Evolutionary conservation across 2,329 filamentous ascomycete genomes (phyloP), one percentile per base, ranked within the genome.

Genomic region (Lachnellula hyalina): DNA sequence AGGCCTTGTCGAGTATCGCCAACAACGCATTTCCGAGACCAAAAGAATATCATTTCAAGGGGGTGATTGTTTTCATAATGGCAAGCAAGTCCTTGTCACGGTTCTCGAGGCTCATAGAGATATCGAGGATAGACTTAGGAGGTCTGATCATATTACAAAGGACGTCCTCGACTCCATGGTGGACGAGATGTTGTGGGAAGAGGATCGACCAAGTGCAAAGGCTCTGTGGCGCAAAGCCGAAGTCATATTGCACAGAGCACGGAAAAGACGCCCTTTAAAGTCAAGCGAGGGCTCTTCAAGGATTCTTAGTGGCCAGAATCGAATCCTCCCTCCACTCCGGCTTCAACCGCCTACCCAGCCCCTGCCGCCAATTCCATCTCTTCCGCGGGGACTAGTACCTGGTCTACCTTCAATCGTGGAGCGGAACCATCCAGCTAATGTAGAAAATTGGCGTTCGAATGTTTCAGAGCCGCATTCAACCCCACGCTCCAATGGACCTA

Each of bases 31-130:
- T 19, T 4, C 34, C 11, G 60, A 62, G 32, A 55, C 49, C 21
- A 34, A 51, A 25, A 34, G 45, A 44, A 58, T 35, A n/a, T 14
- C 25, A 9, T 45, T 34, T 21, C 34, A 44, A n/a, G 15, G n/a
- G n/a, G 55, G 57, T 9, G 57, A 58, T n/a, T 63, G 57, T 47
- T 70, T 69, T 54, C 67, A 69, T 57, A 55, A 68, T 53, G 60
- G 59, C 21, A 34, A 54, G 23, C 56, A 52, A 15, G 49, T 66
- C 9, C 59, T 68, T 5, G 23, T 56, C 6, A 35, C 49, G 14
- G 66, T 69, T 19, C 49, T 61, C 11, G 46, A 62, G 36, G 52
- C 53, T 12, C 68, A 71, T 36, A 50, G 40, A 40, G 56, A 62
- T 44, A 59, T 63, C 40, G 59, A 60, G 14, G 56, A 62, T 19